A percentile compares a stretch with the other conserved stretches of the same genome.
Evolutionary conservation across 257 asterid genomes (phyloP).

Genomic region (Capsicum baccatum): DNA sequence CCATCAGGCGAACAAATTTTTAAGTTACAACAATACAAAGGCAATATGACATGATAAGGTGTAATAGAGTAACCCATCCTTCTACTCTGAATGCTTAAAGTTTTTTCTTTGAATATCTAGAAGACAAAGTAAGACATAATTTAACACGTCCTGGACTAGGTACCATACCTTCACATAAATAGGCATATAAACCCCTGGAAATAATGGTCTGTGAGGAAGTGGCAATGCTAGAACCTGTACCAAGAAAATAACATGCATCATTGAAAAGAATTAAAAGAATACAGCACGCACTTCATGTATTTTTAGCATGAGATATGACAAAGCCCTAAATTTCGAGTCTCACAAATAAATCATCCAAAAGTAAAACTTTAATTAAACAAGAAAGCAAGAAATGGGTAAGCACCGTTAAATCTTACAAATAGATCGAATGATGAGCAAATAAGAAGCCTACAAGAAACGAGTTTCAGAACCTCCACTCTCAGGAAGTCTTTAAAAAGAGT

Average conservation of each 20-base stretch:
- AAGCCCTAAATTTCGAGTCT: neutral
- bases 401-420: neutral
- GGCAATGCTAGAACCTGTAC: constrained; percentile 78
- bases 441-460: constrained; percentile 8
- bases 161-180: constrained; percentile 84
- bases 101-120: neutral
- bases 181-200: constrained; percentile 99
- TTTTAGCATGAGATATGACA: constrained; percentile 2
- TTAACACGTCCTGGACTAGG: constrained; percentile 26
- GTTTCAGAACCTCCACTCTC: too few relatives aligned
- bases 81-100: neutral
- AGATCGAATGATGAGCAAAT: neutral
- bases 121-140: neutral
- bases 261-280: neutral
- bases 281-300: neutral
- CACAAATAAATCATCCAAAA: neutral
- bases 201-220: constrained; percentile 71
- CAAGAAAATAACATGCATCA: constrained; percentile 28
- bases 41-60: neutral
- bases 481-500: too few relatives aligned
- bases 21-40: neutral
- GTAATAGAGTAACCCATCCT: neutral
- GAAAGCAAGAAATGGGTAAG: neutral
- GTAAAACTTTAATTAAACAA: neutral
- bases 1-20: neutral